phyloP scores from a whole-genome alignment of 805 yeast genomes.

The Sugiyamaella qingdaonensis region DNA sequence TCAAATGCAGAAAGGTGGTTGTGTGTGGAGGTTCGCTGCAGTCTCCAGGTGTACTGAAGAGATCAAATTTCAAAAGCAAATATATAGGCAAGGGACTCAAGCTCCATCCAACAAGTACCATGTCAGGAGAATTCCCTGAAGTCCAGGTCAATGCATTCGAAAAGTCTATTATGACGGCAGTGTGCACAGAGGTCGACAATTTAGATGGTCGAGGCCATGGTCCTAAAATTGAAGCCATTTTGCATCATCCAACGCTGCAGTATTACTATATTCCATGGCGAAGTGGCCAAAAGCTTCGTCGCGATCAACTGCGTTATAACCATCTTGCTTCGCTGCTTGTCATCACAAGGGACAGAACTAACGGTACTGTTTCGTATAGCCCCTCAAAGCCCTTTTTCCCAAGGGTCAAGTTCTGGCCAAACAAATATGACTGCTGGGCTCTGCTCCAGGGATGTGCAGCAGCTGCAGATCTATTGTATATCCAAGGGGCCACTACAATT shows the following conservation, averaged over 20 bases:
- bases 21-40: constrained; percentile 46
- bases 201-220: constrained; percentile 53
- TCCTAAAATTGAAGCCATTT: constrained; percentile 46
- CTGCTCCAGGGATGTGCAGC: constrained; percentile 37
- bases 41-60: constrained; percentile 45
- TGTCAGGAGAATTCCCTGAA: constrained; percentile 41
- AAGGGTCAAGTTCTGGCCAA: constrained; percentile 39
- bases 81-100: constrained; percentile 50
- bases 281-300: constrained; percentile 34
- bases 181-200: constrained; percentile 44
- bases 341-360: constrained; percentile 42
- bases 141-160: constrained; percentile 37
- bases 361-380: constrained; percentile 39
- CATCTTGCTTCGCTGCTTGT: constrained; percentile 40
- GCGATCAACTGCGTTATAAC: constrained; percentile 36
- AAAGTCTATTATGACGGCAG: constrained; percentile 49
- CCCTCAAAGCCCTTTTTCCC: constrained; percentile 34
- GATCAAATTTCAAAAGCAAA: constrained; percentile 47
- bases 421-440: constrained; percentile 41
- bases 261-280: constrained; percentile 43
- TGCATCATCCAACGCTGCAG: constrained; percentile 43
- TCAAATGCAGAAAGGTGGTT: constrained; percentile 44
- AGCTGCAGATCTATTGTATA: constrained; percentile 44
- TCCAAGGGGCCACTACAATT: constrained; percentile 47
- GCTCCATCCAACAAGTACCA: constrained; percentile 45